Evolutionary conservation across 495 filamentous ascomycete species (phyloP), one percentile per base, ranked within the genome.

Genomic region (Platismatia glauca): DNA sequence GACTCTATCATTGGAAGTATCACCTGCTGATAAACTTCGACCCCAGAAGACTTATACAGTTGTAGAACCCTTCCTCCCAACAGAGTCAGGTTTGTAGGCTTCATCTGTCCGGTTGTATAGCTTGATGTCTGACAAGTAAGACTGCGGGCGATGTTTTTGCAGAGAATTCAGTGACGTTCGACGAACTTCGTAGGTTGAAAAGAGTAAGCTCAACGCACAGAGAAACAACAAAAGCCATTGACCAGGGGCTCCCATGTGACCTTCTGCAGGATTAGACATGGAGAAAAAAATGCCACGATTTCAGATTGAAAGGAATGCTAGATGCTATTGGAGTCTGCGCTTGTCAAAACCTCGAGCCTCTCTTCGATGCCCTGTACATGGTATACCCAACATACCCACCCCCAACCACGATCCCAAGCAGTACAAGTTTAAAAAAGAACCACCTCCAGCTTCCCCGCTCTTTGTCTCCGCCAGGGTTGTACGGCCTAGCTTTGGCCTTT

Each of bases 321-420:
- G 33, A n/a, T 53, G 29, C 27, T 33, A 33, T 22, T 15, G 15
- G 50, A 33, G 3, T 53, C 27, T 53, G 29, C 9, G n/a, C 55
- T 58, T 37, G 12, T 79, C 73, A 98, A 71, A 96, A 98, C 66
- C 94, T 81, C 65, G 91, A 90, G 58, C 79, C 84, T 69, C 84
- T 82, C 74, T 84, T 82, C 73, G 83, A 84, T 34, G 82, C 80
- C 75, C 92, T 83, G 71, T 88, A 98, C 55, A 86, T 80, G 12
- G 90, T 95, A 68, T 78, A 97, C 13, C 91, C 93, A 31, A 89
- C 85, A 75, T 97, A 98, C 4, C 67, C 87, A 61, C 87, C 91
- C 8, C 76, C 85, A 60, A 86, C 62, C 35, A 82, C 86, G n/a
- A 82, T 71, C 62, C 86, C 73, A 74, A 97, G 88, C 59, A 96